A percentile compares a stretch with the other conserved stretches of the same genome.
Evolutionary conservation across 352 stramenopile genomes (phyloP).

Genomic region (Nothophytophthora sp.): DNA sequence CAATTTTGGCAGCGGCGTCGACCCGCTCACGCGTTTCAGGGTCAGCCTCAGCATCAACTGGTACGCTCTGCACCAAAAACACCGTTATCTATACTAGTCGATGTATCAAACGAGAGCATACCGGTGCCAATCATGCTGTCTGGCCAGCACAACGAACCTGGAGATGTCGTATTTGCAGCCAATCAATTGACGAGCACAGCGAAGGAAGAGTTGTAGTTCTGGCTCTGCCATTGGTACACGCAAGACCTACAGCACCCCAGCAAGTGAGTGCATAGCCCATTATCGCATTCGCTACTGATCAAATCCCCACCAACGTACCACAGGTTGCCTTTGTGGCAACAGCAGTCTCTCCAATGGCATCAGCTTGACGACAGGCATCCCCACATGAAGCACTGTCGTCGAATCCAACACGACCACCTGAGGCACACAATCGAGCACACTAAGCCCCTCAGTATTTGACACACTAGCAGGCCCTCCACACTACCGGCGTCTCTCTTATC

Average conservation of each 20-base stretch:
- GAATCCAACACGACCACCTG: conserved; percentile 72
- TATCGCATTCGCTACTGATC: not conserved
- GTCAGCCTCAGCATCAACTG: conserved; percentile 61
- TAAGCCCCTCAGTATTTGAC: not conserved
- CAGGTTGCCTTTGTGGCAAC: conserved; percentile 66
- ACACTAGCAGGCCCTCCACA: too few relatives aligned
- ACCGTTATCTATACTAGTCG: too few relatives aligned
- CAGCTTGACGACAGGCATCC: conserved; percentile 49
- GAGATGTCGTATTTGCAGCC: conserved; percentile 67
- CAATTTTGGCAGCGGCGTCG: conserved; percentile 44
- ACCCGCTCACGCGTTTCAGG: conserved; percentile 46
- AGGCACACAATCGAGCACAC: not conserved
- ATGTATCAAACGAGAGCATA: too few relatives aligned
- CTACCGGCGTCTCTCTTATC: not conserved
- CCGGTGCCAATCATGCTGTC: not conserved
- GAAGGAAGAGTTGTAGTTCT: conserved; percentile 58
- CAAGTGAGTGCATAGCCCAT: not conserved
- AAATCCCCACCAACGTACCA: conserved; percentile 33
- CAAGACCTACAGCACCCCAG: conserved; percentile 43
- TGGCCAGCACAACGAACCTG: conserved; percentile 33
- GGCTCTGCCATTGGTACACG: conserved; percentile 44
- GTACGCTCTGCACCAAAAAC: conserved; percentile 37
- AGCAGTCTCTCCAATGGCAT: conserved; percentile 71
- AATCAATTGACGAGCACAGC: conserved; percentile 58
- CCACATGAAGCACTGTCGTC: conserved; percentile 62